These are phyloP conservation scores for Geosmithia morbida DNA, from an alignment of 2,329 filamentous ascomycete species.

Conservation along the genomic window DNA sequence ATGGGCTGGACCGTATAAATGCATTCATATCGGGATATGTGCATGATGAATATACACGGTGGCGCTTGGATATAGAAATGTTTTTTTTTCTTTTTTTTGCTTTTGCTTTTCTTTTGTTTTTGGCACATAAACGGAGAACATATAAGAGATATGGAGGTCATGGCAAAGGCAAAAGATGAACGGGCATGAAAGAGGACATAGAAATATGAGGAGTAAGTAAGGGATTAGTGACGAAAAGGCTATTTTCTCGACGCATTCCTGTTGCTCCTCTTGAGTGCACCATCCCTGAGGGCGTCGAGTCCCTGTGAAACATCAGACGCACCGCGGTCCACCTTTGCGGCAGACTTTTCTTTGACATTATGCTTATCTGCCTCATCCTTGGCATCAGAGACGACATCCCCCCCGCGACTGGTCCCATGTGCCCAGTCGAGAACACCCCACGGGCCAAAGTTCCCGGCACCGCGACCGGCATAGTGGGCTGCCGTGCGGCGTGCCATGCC, in stretches of 20 bases:
- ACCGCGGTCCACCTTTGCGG: constrained; percentile 16
- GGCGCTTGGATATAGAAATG: background rate
- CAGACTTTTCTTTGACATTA: constrained; percentile 26
- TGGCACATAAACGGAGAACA: no score
- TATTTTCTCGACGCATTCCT: constrained; percentile 6
- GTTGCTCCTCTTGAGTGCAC: constrained; percentile 11
- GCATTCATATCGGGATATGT: background rate
- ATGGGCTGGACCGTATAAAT: constrained; percentile 15
- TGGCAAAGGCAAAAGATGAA: background rate
- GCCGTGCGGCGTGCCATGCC: constrained; percentile 29
- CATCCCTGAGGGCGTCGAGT: constrained; percentile 12
- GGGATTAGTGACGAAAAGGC: background rate
- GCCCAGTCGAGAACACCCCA: constrained; percentile 50
- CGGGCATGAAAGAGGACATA: background rate
- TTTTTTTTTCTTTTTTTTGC: background rate
- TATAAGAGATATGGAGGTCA: no score
- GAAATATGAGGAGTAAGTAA: background rate
- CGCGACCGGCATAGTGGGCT: constrained; percentile 38
- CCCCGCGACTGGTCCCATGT: constrained; percentile 38
- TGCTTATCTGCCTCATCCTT: constrained; percentile 43
- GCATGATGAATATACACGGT: background rate
- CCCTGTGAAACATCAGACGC: constrained; percentile 17
- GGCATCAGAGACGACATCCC: constrained; percentile 36
- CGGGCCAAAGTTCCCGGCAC: constrained; percentile 45
- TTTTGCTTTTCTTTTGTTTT: background rate